Percentiles rank a stretch among this genome's conserved stretches.
These are phyloP conservation scores for Amanita polypyramis DNA, from an alignment of 768 basidiomycete genomes.

Conservation along the genomic window DNA sequence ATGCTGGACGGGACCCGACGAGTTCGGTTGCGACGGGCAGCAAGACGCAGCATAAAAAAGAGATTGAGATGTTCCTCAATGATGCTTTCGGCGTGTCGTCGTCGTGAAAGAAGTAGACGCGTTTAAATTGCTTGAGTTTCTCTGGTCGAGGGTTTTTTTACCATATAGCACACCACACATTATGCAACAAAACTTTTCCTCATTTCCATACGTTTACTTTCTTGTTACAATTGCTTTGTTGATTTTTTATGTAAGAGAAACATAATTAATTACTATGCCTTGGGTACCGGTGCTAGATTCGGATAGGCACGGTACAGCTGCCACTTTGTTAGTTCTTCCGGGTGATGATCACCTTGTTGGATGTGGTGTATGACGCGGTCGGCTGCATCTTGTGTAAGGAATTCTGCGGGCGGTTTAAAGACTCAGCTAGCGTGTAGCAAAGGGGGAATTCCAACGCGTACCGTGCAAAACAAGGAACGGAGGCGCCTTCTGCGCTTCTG, in stretches of 20 bases:
- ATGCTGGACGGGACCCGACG: slow-evolving; percentile 91
- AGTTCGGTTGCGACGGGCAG: slow-evolving; percentile 89
- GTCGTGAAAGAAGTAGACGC: too few species aligned
- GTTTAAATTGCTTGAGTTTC: too few species aligned
- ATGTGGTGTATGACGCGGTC: slow-evolving; percentile 9
- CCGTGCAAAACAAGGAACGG: slow-evolving; percentile 32
- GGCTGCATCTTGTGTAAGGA: slow-evolving; percentile 13
- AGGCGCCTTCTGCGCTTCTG: slow-evolving; percentile 23
- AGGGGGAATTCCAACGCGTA: slow-evolving; percentile 9
- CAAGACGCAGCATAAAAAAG: slow-evolving; percentile 87
- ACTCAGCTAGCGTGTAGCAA: background rate
- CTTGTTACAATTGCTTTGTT: too few species aligned
- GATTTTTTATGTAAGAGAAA: too few species aligned
- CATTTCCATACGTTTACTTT: too few species aligned
- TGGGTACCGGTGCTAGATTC: too few species aligned
- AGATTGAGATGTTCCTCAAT: slow-evolving; percentile 67
- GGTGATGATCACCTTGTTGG: too few species aligned
- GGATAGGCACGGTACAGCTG: slow-evolving; percentile 38
- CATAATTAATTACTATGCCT: too few species aligned
- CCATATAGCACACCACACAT: too few species aligned
- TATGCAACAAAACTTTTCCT: too few species aligned
- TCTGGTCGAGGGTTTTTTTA: too few species aligned
- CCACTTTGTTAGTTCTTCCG: slow-evolving; percentile 29
- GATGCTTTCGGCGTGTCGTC: slow-evolving; percentile 34
- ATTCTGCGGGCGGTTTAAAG: slow-evolving; percentile 5